Evolutionary conservation across 331 rosid genomes (phyloP).

Genomic region (Phaseolus coccineus): DNA sequence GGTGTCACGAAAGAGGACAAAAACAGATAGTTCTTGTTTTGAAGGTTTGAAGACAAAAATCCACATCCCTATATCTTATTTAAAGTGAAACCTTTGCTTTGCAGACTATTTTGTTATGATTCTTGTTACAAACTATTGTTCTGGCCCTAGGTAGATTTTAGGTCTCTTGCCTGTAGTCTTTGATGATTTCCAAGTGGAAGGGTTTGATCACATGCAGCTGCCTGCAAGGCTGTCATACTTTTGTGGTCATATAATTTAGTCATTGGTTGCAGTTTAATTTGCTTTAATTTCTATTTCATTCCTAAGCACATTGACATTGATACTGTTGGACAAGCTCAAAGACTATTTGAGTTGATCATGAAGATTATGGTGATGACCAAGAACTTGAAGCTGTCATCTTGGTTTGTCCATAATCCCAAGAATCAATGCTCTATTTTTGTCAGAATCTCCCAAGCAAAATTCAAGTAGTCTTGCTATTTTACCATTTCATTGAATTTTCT

Average conservation of each 20-base stretch:
- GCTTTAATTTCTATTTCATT: neutral
- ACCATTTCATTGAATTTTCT: neutral
- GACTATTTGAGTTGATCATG: neutral
- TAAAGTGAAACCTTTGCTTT: neutral
- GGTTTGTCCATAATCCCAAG: constrained; percentile 50
- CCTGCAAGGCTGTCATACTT: neutral
- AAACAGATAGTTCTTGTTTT: neutral
- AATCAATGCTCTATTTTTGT: constrained; percentile 54
- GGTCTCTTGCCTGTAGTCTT: neutral
- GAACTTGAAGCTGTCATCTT: neutral
- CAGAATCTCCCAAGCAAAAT: constrained; percentile 82
- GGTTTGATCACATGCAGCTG: neutral
- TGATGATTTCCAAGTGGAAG: neutral
- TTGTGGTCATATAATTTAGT: neutral
- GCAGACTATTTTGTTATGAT: neutral
- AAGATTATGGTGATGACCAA: neutral
- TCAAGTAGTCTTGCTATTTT: constrained; percentile 68
- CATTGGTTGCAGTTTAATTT: neutral
- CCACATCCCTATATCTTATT: neutral
- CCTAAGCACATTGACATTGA: constrained; percentile 15
- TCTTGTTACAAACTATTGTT: neutral
- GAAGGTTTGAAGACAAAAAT: neutral
- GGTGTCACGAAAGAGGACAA: neutral
- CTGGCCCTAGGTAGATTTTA: neutral
- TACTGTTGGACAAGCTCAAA: constrained; percentile 49